phyloP scores from a whole-genome alignment of 2,329 filamentous ascomycete species.

The Fusarium torreyae region DNA sequence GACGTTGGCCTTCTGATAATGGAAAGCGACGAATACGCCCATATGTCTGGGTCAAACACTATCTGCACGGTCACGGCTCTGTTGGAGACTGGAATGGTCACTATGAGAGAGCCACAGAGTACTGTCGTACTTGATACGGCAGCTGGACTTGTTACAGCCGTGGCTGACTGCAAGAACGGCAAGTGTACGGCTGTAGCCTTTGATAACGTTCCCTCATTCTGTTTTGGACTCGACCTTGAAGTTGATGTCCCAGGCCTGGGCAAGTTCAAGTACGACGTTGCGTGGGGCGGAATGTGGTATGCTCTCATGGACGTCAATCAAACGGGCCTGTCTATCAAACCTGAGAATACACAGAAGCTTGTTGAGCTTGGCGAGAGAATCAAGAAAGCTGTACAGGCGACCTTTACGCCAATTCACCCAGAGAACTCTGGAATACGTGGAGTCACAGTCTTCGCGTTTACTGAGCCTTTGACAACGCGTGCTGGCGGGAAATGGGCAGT shows the following conservation, averaged over 20 bases:
- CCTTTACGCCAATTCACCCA: slow-evolving; percentile 59
- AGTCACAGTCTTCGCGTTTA: slow-evolving; percentile 58
- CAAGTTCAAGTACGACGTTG: slow-evolving; percentile 59
- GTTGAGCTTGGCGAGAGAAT: slow-evolving; percentile 61
- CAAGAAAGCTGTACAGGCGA: slow-evolving; percentile 56
- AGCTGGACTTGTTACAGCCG: slow-evolving; percentile 60
- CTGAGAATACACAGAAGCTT: slow-evolving; percentile 53
- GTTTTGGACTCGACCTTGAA: slow-evolving; percentile 58
- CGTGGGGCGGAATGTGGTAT: slow-evolving; percentile 64
- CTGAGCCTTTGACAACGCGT: slow-evolving; percentile 51
- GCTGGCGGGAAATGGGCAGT: slow-evolving; percentile 50
- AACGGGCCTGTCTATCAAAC: slow-evolving; percentile 53
- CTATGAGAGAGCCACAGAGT: slow-evolving; percentile 62
- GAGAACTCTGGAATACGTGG: slow-evolving; percentile 60
- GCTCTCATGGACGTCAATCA: slow-evolving; percentile 57
- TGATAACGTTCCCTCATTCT: slow-evolving; percentile 62
- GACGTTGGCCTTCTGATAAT: slow-evolving; percentile 64
- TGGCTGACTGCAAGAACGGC: slow-evolving; percentile 58
- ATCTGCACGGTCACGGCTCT: slow-evolving; percentile 62
- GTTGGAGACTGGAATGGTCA: slow-evolving; percentile 63
- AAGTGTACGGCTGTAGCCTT: slow-evolving; percentile 62
- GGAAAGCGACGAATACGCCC: slow-evolving; percentile 62
- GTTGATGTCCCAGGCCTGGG: slow-evolving; percentile 60
- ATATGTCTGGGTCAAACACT: slow-evolving; percentile 61
- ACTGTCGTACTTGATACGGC: slow-evolving; percentile 60